Evolutionary conservation across 192 early-diverging fungal genomes (phyloP).

Genomic region (Coemansia asiatica): DNA sequence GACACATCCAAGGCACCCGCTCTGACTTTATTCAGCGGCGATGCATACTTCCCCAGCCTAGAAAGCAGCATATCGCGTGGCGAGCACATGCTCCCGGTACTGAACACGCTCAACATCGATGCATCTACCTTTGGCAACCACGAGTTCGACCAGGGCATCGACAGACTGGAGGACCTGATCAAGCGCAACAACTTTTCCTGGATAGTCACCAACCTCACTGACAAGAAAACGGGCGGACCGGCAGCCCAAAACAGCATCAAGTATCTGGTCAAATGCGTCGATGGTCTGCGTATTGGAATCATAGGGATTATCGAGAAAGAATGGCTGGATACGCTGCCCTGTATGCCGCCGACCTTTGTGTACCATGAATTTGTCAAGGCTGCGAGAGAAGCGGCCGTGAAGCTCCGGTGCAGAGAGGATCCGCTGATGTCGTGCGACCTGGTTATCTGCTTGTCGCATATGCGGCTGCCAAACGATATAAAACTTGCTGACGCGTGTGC

Average conservation of each 20-base stretch:
- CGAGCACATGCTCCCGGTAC: constrained; percentile 61
- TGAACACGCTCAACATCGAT: constrained; percentile 63
- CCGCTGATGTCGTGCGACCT: constrained; percentile 58
- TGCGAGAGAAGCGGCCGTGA: constrained; percentile 42
- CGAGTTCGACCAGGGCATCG: constrained; percentile 72
- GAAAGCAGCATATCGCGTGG: constrained; percentile 68
- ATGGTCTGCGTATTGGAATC: constrained; percentile 61
- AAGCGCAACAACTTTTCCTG: constrained; percentile 65
- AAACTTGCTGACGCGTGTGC: constrained; percentile 54
- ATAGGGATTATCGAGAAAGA: constrained; percentile 72
- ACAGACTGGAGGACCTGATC: constrained; percentile 55
- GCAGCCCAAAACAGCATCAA: constrained; percentile 34
- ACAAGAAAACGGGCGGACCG: constrained; percentile 35
- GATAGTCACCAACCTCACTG: constrained; percentile 66
- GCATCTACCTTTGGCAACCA: constrained; percentile 70
- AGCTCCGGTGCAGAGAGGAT: constrained; percentile 30
- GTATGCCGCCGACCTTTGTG: constrained; percentile 58
- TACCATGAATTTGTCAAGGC: constrained; percentile 61
- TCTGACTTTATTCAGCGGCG: constrained; percentile 64
- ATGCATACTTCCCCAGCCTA: constrained; percentile 67
- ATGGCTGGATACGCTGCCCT: constrained; percentile 68
- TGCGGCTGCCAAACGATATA: constrained; percentile 69
- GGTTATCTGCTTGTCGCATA: constrained; percentile 72
- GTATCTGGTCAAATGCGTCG: constrained; percentile 54
- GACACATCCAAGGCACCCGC: constrained; percentile 19